Base-by-base conservation (phyloP, 495 filamentous ascomycete genomes). In the Cercophora scortea region DNA sequence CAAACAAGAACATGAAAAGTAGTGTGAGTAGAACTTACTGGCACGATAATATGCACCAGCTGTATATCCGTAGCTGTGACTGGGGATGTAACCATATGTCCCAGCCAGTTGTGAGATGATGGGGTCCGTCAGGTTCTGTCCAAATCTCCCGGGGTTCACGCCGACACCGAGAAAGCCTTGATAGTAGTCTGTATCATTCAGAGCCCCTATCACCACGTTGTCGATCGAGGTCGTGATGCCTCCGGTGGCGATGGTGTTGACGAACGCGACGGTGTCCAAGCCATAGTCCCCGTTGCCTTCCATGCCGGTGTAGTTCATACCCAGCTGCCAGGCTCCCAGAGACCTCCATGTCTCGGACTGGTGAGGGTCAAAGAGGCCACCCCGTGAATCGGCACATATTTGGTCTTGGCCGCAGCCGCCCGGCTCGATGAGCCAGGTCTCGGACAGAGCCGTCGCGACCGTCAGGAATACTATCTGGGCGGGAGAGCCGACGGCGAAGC, bases 21-120 rank as follows among this genome's bases (percentile, higher is more conserved):
- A 15, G 8, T n/a, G 16, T 41, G 44, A 2, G 1, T 9, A 13
- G 8, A 32, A 13, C 63, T 61, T 59, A 65, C 63, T 47, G 11
- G 62, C 57, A 73, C 82, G 74, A 59, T 86, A 85, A 50, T 78
- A 75, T 39, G 82, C 82, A 3, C 84, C 84, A 42, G 84, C 82
- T 6, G 84, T 86, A 59, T 82, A 87, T 44, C 82, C 83, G 59
- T 83, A 87, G 55, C 76, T 82, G 42, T 83, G 71, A 47, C 79
- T 84, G 25, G 81, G 78, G 50, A 85, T 81, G 2, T 53, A 54
- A 32, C 77, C 77, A 47, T 71, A 64, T 40, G 72, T 65, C 48
- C 79, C 66, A 35, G 78, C 75, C 41, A 84, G 58, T 32, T 71
- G 65, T 3, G 74, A 56, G 52, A 70, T 65, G 50, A 63, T 61